Base-by-base conservation (phyloP, 1,139 yeast species). In the Wickerhamiella infanticola region DNA sequence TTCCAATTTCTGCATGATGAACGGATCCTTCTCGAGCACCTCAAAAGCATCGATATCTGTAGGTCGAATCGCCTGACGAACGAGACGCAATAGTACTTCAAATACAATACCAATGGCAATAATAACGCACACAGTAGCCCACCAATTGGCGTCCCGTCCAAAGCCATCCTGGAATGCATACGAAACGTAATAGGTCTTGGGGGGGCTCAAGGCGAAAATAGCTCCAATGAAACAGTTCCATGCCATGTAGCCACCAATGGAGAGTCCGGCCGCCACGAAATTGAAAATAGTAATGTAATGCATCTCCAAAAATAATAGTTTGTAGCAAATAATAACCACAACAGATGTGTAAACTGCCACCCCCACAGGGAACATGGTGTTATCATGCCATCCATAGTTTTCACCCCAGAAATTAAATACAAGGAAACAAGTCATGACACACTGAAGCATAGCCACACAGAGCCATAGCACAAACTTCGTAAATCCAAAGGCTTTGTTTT, bases 151-250 rank as follows among this genome's bases (percentile, higher is more conserved):
- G 58, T 90, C 96, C 24, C 55, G 64, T 9, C 98, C 98, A 68
- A 85, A 86, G 42, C 75, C 74, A 47, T 73, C 63, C 45, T 73
- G 65, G 43, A 90, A 67, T 0, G 90, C 94, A 52, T 75, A 70
- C 9, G 72, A 69, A 3, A 84, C 96, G 60, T 75, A 82, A 61
- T 77, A 90, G 23, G 83, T 82, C 44, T 76, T 67, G 1, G 77
- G 69, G 0, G 75, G 73, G 49, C 72, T 73, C 24, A 71, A 63
- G 43, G 76, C 66, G 60, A 84, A 81, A 24, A 88, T 64, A 5
- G 70, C 72, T 60, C 90, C 83, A 48, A 90, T 73, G 40, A 86
- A 63, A 49, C 82, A 71, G 60, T 84, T 79, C 95, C 96, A 90
- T 4, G 79, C 53, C n/a, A 81, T 68, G 78, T 93, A 93, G 0